phyloP scores from a whole-genome alignment of 345 rosid species.

The Eucalyptus cladocalyx region DNA sequence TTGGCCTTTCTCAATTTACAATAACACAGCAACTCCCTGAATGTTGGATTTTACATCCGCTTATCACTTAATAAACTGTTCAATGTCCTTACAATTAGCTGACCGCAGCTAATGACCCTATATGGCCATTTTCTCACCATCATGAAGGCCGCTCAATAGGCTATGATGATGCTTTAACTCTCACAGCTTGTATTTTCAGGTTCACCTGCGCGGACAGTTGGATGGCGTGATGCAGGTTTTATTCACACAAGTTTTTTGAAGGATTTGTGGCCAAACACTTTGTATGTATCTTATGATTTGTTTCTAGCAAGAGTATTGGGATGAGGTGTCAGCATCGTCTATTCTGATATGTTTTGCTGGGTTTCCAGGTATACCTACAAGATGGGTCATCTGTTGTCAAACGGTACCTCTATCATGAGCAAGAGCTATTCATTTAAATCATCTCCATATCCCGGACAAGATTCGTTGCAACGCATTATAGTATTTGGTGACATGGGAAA shows the following conservation, averaged over 20 bases:
- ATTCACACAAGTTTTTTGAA: conserved; percentile 37
- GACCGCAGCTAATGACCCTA: not conserved
- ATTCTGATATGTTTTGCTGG: not conserved
- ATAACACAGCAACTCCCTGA: not conserved
- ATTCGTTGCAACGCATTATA: conserved; percentile 68
- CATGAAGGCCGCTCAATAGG: not conserved
- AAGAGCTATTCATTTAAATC: conserved; percentile 43
- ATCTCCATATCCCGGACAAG: conserved; percentile 89
- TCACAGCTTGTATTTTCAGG: conserved; percentile 5
- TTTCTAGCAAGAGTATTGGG: not conserved
- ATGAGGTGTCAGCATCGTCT: not conserved
- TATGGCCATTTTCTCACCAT: not conserved
- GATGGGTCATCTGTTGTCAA: conserved; percentile 15
- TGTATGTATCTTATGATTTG: conserved; percentile 5
- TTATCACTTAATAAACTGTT: not conserved
- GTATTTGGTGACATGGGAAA: conserved; percentile 73
- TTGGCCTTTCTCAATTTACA: not conserved
- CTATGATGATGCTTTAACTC: not conserved
- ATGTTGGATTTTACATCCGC: not conserved
- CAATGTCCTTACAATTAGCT: not conserved
- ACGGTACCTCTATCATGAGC: conserved; percentile 9
- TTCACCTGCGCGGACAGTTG: conserved; percentile 32
- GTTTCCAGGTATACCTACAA: conserved; percentile 15
- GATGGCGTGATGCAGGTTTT: conserved; percentile 47
- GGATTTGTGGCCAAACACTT: conserved; percentile 32